Evolutionary conservation across 805 yeast genomes (phyloP).

Genomic region (Pachysolen tannophilus): DNA sequence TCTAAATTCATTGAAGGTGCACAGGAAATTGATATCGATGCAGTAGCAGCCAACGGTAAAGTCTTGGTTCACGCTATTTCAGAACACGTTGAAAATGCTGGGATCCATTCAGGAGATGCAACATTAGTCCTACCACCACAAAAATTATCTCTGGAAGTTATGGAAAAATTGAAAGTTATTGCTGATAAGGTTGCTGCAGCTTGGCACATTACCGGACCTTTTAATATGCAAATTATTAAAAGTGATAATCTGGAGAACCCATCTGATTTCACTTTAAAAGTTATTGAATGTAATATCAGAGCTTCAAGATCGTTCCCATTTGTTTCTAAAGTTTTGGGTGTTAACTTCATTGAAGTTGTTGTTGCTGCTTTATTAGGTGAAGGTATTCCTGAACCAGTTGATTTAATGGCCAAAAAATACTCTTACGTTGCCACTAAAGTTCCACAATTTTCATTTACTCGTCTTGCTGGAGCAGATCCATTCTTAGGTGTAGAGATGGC

Average conservation of each 20-base stretch:
- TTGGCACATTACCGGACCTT: conserved; percentile 94
- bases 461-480: conserved; percentile 99
- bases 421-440: conserved; percentile 93
- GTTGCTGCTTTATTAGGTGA: conserved; percentile 76
- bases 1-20: conserved; percentile 96
- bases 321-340: conserved; percentile 93
- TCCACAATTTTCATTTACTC: conserved; percentile 96
- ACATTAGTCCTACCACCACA: conserved; percentile 96
- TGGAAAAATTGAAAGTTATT: conserved; percentile 83
- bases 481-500: conserved; percentile 99
- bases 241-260: conserved; percentile 54
- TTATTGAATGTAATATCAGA: conserved; percentile 96
- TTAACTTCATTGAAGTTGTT: conserved; percentile 91
- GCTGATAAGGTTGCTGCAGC: conserved; percentile 96
- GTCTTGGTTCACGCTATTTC: conserved; percentile 95
- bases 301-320: conserved; percentile 99
- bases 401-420: conserved; percentile 71
- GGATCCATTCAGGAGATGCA: conserved; percentile 99
- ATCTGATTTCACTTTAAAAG: conserved; percentile 67
- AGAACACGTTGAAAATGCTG: conserved; percentile 98
- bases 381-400: conserved; percentile 69
- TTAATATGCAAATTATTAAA: conserved; percentile 91
- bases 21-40: conserved; percentile 98
- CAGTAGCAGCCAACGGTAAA: conserved; percentile 93
- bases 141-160: conserved; percentile 87